These are phyloP conservation scores for Pleurotus djamor DNA, from an alignment of 768 basidiomycete species.

Conservation along the genomic window DNA sequence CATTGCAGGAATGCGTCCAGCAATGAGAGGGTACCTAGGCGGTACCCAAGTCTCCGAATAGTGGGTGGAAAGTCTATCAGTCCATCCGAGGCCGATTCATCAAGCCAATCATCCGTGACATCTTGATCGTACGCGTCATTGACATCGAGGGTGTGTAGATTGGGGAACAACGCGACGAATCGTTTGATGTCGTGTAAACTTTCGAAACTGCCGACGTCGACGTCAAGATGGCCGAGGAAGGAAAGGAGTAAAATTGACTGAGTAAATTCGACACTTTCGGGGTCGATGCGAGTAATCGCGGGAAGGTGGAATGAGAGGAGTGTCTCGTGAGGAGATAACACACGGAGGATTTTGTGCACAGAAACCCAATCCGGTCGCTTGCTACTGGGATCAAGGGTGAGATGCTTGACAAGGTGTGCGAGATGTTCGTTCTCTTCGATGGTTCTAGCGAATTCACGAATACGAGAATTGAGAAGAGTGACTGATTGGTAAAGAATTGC, in stretches of 20 bases:
- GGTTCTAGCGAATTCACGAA: neutral
- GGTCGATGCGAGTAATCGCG: neutral
- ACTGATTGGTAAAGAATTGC: neutral
- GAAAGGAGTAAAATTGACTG: neutral
- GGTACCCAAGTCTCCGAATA: no score
- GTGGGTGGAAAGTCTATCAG: no score
- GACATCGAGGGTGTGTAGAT: neutral
- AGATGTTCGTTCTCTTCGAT: neutral
- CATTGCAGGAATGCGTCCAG: no score
- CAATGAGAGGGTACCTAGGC: no score
- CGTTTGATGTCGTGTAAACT: no score
- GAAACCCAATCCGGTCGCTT: neutral
- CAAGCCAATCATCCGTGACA: neutral
- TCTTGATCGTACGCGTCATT: neutral
- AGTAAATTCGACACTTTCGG: neutral
- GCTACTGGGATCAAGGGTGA: neutral
- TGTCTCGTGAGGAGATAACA: neutral
- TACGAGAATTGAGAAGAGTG: neutral
- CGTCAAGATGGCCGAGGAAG: neutral
- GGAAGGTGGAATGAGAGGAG: neutral
- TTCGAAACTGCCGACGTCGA: neutral
- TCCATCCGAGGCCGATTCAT: no score
- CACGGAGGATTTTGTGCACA: neutral
- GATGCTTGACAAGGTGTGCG: neutral
- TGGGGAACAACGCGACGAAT: neutral